Evolutionary conservation across 1,284 basidiomycete genomes (phyloP), one percentile per base, ranked within the genome.

Genomic region (Cryptococcus hybrid): DNA sequence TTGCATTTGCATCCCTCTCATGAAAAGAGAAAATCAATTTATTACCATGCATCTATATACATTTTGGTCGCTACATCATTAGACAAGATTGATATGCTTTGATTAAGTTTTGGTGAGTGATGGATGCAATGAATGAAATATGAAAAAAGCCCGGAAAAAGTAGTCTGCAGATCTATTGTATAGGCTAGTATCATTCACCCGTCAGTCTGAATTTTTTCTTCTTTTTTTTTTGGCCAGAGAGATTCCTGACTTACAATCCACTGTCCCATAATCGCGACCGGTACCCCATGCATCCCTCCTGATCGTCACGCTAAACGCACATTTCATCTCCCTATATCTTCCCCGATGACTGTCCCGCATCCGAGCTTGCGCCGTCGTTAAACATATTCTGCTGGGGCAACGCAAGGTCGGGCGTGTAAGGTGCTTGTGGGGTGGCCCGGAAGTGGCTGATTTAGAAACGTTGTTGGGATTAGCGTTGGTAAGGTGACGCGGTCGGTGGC

Each of bases 221-320:
- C 12, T 30, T 30, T 30, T 30, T 30, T 30, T 30, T 30, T 12
- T 42, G 44, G 55, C 18, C 18, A 47, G 13, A 47, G 9, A 30
- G 34, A 47, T n/a, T 15, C 24, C 42, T 5, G 15, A 63, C 73
- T 69, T 51, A 75, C 71, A 49, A 78, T 78, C 72, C 74, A 78
- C 59, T 75, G 73, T 48, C 78, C 90, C 53, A 92, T 89, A 68
- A 94, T 91, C 82, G 92, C 89, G 49, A 88, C 92, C n/a, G 91
- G 90, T 60, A 93, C 90, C 90, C 84, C 74, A 90, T 68, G 88
- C 88, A 71, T 97, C 93, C 59, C 93, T 80, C 53, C 93, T 81
- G 53, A 98, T 96, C 6, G 93, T 97, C 72, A 97, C 96, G 52
- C 88, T 92, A 75, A 97, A 97, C 74, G 92, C 96, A 74, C 94